Evolutionary conservation across 257 asterid species (phyloP).

Genomic region (Prunella vulgaris): DNA sequence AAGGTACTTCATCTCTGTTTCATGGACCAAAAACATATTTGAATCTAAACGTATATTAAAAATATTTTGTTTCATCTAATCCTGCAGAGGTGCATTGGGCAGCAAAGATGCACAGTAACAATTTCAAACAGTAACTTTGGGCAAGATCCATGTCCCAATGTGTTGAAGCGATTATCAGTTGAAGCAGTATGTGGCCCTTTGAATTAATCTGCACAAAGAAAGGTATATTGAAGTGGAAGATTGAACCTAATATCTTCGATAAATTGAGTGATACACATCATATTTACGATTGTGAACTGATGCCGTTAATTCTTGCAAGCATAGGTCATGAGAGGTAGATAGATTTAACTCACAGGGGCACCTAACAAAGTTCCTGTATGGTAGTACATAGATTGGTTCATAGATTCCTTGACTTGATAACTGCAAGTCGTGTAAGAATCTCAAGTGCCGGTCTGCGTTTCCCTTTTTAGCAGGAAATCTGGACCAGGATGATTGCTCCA

Average conservation of each 20-base stretch:
- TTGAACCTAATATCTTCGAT: conserved; percentile 8
- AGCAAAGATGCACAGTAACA: conserved; percentile 58
- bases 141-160: conserved; percentile 80
- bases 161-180: conserved; percentile 69
- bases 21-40: neutral
- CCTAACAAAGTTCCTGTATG: conserved; percentile 27
- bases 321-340: conserved; percentile 27
- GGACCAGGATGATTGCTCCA: conserved; percentile 27
- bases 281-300: conserved; percentile 20
- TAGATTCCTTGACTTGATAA: conserved; percentile 34
- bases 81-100: conserved; percentile 78
- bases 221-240: conserved; percentile 16
- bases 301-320: conserved; percentile 20
- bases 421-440: conserved; percentile 25
- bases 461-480: conserved; percentile 51
- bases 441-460: conserved; percentile 31
- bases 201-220: conserved; percentile 24
- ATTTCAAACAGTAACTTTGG: conserved; percentile 73
- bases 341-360: conserved; percentile 33
- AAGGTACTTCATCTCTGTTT: conserved; percentile 41
- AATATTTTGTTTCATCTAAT: neutral
- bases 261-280: conserved; percentile 19
- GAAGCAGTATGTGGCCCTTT: conserved; percentile 73
- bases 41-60: neutral
- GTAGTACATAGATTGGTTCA: conserved; percentile 24